These are phyloP conservation scores for Botryotinia globosa DNA, from an alignment of 2,329 filamentous ascomycete genomes.

Conservation along the genomic window DNA sequence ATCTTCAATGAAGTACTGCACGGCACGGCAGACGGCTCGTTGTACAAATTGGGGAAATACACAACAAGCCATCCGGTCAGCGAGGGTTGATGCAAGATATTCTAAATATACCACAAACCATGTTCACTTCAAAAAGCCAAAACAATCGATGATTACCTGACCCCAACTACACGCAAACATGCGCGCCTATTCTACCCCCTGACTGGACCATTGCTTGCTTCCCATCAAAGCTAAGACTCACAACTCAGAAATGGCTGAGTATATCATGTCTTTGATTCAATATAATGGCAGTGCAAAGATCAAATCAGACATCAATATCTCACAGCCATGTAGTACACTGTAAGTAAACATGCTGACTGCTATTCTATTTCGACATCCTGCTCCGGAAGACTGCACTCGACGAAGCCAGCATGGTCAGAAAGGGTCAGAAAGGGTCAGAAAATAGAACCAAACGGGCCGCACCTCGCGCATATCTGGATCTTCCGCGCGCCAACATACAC, in stretches of 20 bases:
- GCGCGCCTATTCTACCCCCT: constrained; percentile 6
- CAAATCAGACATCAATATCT: background rate
- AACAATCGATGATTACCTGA: background rate
- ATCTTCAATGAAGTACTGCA: background rate
- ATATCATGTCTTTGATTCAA: background rate
- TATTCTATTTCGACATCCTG: constrained; percentile 10
- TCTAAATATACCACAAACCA: constrained; percentile 12
- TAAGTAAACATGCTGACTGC: constrained; percentile 1
- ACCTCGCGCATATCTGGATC: constrained; percentile 17
- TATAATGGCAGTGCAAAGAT: constrained; percentile 10
- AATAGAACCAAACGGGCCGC: constrained; percentile 16
- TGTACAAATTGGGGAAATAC: constrained; percentile 17
- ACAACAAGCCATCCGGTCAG: constrained; percentile 5
- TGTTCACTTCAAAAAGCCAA: background rate
- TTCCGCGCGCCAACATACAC: constrained; percentile 19
- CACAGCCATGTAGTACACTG: constrained; percentile 1
- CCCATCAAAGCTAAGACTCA: background rate
- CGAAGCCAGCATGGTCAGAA: background rate
- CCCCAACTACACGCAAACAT: background rate
- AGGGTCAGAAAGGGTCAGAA: background rate
- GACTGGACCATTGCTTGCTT: background rate
- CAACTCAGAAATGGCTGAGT: constrained; percentile 11
- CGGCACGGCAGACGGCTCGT: constrained; percentile 9
- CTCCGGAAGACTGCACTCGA: constrained; percentile 2
- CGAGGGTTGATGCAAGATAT: constrained; percentile 2